These are phyloP conservation scores for Neurospora sp. DNA, from an alignment of 495 filamentous ascomycete species.

Conservation along the genomic window DNA sequence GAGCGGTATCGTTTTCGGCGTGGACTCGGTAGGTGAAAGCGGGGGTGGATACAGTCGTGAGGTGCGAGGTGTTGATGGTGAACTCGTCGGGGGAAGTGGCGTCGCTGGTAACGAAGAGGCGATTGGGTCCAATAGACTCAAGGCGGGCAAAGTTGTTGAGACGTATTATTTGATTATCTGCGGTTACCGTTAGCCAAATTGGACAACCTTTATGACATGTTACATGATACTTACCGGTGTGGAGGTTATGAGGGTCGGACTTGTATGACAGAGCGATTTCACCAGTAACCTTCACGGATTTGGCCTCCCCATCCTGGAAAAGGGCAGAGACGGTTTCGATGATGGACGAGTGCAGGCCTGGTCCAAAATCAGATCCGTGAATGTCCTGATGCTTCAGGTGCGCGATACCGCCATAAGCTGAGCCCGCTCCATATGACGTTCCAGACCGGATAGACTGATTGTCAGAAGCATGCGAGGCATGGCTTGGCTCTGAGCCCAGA, in stretches of 20 bases:
- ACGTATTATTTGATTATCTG: conserved; percentile 56
- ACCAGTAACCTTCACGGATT: conserved; percentile 67
- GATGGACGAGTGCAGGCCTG: conserved; percentile 81
- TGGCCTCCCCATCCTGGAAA: conserved; percentile 64
- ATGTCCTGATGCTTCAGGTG: conserved; percentile 71
- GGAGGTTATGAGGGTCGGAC: conserved; percentile 34
- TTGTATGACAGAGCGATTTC: conserved; percentile 89
- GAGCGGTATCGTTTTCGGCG: conserved; percentile 54
- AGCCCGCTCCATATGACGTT: conserved; percentile 52
- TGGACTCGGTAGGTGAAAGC: conserved; percentile 97
- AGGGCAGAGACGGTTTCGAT: conserved; percentile 83
- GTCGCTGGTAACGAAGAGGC: conserved; percentile 70
- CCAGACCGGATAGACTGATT: conserved; percentile 87
- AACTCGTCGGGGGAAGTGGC: conserved; percentile 64
- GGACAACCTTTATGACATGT: not conserved
- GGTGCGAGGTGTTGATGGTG: conserved; percentile 55
- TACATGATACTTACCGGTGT: conserved; percentile 13
- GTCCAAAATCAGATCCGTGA: conserved; percentile 52
- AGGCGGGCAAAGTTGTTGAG: conserved; percentile 86
- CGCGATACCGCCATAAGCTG: conserved; percentile 36
- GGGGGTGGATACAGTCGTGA: conserved; percentile 57
- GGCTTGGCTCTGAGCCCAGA: conserved; percentile 42
- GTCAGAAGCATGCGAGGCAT: conserved; percentile 61
- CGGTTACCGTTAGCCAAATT: conserved; percentile 4
- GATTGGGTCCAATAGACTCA: conserved; percentile 92